Evolutionary conservation across 2,329 filamentous ascomycete genomes (phyloP).

Genomic region (Cephalotrichum gorgonifer): DNA sequence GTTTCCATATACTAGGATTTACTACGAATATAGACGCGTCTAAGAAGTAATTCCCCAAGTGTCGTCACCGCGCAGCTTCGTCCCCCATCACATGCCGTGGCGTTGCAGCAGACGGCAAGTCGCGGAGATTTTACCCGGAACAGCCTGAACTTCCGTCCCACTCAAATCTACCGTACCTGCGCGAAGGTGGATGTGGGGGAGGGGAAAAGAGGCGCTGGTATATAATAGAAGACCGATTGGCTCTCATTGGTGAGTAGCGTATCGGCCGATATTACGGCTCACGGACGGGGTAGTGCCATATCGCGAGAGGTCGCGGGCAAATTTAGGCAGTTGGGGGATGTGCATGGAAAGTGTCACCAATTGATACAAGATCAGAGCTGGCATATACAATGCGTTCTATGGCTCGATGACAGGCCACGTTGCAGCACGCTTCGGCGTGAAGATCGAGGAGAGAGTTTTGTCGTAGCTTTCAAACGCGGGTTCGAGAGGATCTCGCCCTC

Average conservation of each 20-base stretch:
- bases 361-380: not conserved
- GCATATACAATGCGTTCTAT: not conserved
- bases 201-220: not conserved
- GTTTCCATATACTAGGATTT: too few species aligned
- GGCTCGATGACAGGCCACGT: slow-evolving; percentile 6
- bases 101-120: not conserved
- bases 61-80: not conserved
- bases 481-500: not conserved
- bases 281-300: not conserved
- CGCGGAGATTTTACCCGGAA: slow-evolving; percentile 4
- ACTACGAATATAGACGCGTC: too few species aligned
- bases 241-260: not conserved
- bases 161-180: not conserved
- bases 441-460: not conserved
- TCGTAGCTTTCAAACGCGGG: not conserved
- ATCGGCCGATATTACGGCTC: not conserved
- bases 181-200: too few species aligned
- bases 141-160: not conserved
- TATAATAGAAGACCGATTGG: not conserved
- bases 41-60: not conserved
- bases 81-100: not conserved
- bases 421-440: not conserved
- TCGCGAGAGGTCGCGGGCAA: not conserved
- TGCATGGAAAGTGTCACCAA: not conserved
- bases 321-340: slow-evolving; percentile 5